Base-by-base conservation (phyloP, 345 rosid genomes). In the Ailanthus altissimus region DNA sequence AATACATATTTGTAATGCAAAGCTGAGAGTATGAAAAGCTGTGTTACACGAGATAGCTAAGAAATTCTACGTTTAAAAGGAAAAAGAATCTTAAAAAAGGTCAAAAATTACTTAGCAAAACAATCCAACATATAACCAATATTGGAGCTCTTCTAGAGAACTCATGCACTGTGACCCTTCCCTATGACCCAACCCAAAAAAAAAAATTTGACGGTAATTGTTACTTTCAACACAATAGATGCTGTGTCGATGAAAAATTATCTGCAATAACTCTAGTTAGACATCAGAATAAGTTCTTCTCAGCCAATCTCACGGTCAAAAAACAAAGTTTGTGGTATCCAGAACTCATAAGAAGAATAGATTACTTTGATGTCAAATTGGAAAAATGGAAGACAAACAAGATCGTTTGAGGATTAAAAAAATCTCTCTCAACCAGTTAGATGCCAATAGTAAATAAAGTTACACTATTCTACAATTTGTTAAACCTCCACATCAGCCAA, bases 391-490 rank as follows among this genome's bases (percentile, higher is more conserved):
- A 64, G 46, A 32, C 4, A 14, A 32, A 0, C 45, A 28, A 70
- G 43, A 18, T 69, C 14, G 21, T 21, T 50, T 23, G 53, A 45
- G 46, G 42, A 68, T n/a, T 28, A 18, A 68, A 47, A 50, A 21
- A 47, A 32, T 1, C 2, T 32, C 47, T 49, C 72, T 40, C 18
- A 38, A 20, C 26, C 45, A 28, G 28, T 51, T 46, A 61, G 26
- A 45, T 26, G 42, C 46, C 11, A 61, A 73, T 5, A 57, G 2
- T 15, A 2, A 21, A 25, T 43, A 21, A 40, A 56, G 9, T 36
- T 21, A 4, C 10, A 38, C 7, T 21, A 56, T n/a, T 56, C 50
- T 57, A 58, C 53, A 72, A 57, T 72, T 72, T 68, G 23, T 69
- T 69, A 21, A 58, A 11, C 40, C 9, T 42, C 40, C 54, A 23